Percentiles rank a stretch among this genome's conserved stretches.
Evolutionary conservation across 345 rosid genomes (phyloP).

Genomic region (rapeseed (Brassica napus)): DNA sequence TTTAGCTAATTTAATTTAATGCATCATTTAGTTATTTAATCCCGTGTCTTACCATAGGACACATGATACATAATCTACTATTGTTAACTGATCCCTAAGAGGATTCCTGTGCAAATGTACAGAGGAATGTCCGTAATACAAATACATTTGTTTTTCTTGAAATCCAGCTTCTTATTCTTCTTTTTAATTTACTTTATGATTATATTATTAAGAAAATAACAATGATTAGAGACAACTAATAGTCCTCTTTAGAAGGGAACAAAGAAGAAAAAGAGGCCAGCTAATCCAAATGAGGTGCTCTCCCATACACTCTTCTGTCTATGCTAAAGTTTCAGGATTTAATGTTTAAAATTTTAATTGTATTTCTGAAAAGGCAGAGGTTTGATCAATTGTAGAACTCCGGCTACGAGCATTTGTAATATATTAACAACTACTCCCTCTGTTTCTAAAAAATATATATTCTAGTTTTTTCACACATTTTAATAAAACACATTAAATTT

Average conservation of each 20-base stretch:
- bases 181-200: neutral
- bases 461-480: too few species aligned
- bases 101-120: slow-evolving; percentile 35
- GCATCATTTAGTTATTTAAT: slow-evolving; percentile 28
- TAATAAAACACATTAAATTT: too few species aligned
- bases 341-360: neutral
- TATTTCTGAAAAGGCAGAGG: neutral
- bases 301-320: slow-evolving; percentile 30
- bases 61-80: slow-evolving; percentile 11
- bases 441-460: too few species aligned
- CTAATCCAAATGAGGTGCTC: slow-evolving; percentile 37
- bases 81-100: slow-evolving; percentile 47
- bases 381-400: neutral
- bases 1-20: neutral
- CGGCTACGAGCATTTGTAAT: neutral
- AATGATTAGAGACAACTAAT: slow-evolving; percentile 42
- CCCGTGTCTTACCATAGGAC: slow-evolving; percentile 31
- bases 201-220: slow-evolving; percentile 12
- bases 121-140: slow-evolving; percentile 38
- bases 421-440: neutral
- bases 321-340: slow-evolving; percentile 1
- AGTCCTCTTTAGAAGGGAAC: slow-evolving; percentile 26
- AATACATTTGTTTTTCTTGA: slow-evolving; percentile 16
- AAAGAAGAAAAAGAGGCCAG: slow-evolving; percentile 29
- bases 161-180: slow-evolving; percentile 27